Conservation (phyloP, 2,329 filamentous ascomycete species). For the Xylaria hypoxylon region DNA sequence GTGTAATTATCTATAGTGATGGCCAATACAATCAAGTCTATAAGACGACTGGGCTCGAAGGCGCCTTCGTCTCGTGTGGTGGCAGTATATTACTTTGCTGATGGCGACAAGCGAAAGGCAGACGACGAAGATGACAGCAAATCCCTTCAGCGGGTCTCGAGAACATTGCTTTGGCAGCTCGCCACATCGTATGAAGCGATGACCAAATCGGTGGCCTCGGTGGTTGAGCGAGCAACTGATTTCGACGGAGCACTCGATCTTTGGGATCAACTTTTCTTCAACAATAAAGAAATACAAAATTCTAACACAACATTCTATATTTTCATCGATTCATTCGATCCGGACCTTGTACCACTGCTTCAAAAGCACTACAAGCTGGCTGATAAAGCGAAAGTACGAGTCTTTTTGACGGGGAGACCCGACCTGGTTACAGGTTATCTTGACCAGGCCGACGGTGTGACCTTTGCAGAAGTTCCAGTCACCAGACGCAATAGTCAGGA, state of each 20-base stretch:
- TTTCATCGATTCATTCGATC: slow-evolving; percentile 49
- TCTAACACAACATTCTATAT: slow-evolving; percentile 51
- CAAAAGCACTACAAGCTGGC: slow-evolving; percentile 40
- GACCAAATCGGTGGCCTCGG: slow-evolving; percentile 49
- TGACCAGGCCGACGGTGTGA: slow-evolving; percentile 27
- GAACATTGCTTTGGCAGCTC: slow-evolving; percentile 51
- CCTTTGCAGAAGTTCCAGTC: slow-evolving; percentile 44
- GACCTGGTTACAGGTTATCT: slow-evolving; percentile 41
- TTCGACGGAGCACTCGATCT: slow-evolving; percentile 49
- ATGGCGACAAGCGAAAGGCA: slow-evolving; percentile 48
- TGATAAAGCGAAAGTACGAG: slow-evolving; percentile 43
- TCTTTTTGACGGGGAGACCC: slow-evolving; percentile 47
- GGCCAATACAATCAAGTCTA: slow-evolving; percentile 48
- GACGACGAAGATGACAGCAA: slow-evolving; percentile 46
- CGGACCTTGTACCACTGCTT: slow-evolving; percentile 45
- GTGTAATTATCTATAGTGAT: slow-evolving; percentile 37
- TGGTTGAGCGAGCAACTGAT: slow-evolving; percentile 43
- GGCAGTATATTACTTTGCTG: slow-evolving; percentile 49
- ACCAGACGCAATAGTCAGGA: slow-evolving; percentile 46
- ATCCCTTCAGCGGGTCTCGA: slow-evolving; percentile 44
- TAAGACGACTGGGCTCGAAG: slow-evolving; percentile 43
- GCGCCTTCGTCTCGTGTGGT: slow-evolving; percentile 46
- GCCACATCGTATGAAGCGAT: slow-evolving; percentile 50
- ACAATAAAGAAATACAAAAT: slow-evolving; percentile 49
- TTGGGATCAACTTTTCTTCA: slow-evolving; percentile 50